Base-by-base conservation (phyloP, 164 flowering plant species). In the Malania oleifera region DNA sequence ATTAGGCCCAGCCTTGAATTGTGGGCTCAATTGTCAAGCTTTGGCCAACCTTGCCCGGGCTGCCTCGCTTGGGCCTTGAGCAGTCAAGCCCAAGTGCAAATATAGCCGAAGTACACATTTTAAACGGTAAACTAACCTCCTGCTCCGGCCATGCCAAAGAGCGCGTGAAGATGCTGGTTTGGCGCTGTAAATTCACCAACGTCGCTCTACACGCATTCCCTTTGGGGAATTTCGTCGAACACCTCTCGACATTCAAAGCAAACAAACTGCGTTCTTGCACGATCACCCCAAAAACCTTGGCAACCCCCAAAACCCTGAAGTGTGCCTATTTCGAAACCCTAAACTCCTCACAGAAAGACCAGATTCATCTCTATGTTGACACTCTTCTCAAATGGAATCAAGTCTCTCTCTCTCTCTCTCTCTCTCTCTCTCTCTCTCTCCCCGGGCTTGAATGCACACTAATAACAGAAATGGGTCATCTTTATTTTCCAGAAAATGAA, bases 321-420 rank as follows among this genome's bases (percentile, higher is more conserved):
- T 53, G 71, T 23, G 52, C 83, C 3, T 62, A 63, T 23, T 71
- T 77, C 37, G 69, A 78, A 48, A 59, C 81, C 70, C 75, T 91
- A 28, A 72, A 20, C 61, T 55, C 77, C 34, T 71, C 49, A 43
- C 92, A 91, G 49, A 74, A 82, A 45, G 75, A 76, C 14, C 95
- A 86, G 62, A 64, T 91, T 43, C 67, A 73, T 59, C 80, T 79
- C 60, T 88, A 79, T 56, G 82, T 88, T 8, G 82, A 83, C 25
- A 55, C 89, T 54, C 89, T 89, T 56, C 84, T 82, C 44, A 59
- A 81, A 48, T 89, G 96, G 96, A 89, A 89, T 75, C 85, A 81
- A 83, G 96, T 83, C 17, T 6, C 24, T 20, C 56, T 53, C 39
- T 56, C 52, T 52, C 54, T 59, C 24, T 48, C 40, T 48, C 53